phyloP scores from a whole-genome alignment of 129 eudicot species.

The Flaveria robusta region DNA sequence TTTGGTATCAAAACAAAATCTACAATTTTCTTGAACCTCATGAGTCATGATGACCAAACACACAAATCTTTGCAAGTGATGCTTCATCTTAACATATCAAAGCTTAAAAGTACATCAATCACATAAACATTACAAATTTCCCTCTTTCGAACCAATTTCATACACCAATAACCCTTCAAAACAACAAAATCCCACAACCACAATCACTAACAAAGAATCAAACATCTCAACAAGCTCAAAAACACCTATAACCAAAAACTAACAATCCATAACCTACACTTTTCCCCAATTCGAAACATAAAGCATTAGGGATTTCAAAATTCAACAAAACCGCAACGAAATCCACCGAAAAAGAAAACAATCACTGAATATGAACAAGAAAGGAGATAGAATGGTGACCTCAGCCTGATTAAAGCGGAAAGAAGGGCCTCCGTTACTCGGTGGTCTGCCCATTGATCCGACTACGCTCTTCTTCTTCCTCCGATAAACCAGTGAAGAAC shows the following conservation, averaged over 20 bases:
- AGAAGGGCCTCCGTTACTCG: slow-evolving; percentile 90
- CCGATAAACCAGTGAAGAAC: slow-evolving; percentile 5
- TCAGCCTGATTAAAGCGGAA: slow-evolving; percentile 76
- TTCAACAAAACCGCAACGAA: not conserved
- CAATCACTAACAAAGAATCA: not conserved
- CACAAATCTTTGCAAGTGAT: not conserved
- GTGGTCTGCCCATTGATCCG: slow-evolving; percentile 80
- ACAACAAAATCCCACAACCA: not conserved
- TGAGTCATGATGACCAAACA: not conserved
- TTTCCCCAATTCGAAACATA: slow-evolving; percentile 4
- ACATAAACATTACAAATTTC: slow-evolving; percentile 3
- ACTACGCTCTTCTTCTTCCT: slow-evolving; percentile 19
- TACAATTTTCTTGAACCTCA: no score
- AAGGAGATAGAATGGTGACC: slow-evolving; percentile 38
- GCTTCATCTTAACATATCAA: not conserved
- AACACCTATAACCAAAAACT: not conserved
- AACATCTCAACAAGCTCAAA: slow-evolving; percentile 2
- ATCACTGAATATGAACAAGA: not conserved
- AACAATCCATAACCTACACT: not conserved
- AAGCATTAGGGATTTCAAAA: slow-evolving; percentile 19
- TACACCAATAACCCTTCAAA: slow-evolving; percentile 20
- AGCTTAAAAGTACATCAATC: not conserved
- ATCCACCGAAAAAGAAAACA: not conserved
- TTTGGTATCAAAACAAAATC: no score
- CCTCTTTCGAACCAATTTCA: not conserved